Evolutionary conservation across 306 rosid species (phyloP).

Genomic region (Quercus wislizeni): DNA sequence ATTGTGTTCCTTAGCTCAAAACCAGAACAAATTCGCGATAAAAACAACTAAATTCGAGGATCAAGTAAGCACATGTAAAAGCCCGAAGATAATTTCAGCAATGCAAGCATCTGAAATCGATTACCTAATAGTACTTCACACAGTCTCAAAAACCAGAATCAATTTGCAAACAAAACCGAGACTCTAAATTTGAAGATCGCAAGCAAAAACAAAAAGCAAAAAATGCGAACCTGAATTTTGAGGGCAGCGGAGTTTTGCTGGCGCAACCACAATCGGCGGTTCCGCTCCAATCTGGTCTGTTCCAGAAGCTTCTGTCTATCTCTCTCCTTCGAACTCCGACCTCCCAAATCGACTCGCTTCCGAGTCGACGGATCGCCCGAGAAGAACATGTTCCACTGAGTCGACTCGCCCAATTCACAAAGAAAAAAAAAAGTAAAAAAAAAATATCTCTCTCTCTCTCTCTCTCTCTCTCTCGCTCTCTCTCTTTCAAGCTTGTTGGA

Average conservation of each 20-base stretch:
- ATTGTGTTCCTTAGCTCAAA: too few relatives aligned
- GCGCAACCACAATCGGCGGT: slow-evolving; percentile 58
- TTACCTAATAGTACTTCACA: too few relatives aligned
- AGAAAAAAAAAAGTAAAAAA: slow-evolving; percentile 4
- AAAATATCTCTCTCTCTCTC: neutral
- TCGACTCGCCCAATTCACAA: slow-evolving; percentile 26
- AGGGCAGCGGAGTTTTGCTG: slow-evolving; percentile 74
- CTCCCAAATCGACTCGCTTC: slow-evolving; percentile 95
- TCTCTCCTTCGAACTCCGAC: slow-evolving; percentile 85
- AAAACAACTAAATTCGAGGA: too few relatives aligned
- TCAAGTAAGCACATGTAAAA: too few relatives aligned
- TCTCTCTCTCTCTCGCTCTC: too few relatives aligned
- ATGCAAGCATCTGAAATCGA: too few relatives aligned
- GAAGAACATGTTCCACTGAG: slow-evolving; percentile 60
- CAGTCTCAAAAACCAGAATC: neutral
- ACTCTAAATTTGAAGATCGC: neutral
- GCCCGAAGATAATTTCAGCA: too few relatives aligned
- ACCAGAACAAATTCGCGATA: too few relatives aligned
- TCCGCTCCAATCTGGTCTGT: slow-evolving; percentile 85
- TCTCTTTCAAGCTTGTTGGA: neutral
- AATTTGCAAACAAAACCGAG: neutral
- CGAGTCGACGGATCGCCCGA: slow-evolving; percentile 90
- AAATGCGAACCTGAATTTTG: slow-evolving; percentile 63
- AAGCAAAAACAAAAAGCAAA: neutral
- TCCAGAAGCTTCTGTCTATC: slow-evolving; percentile 89